Base-by-base conservation (phyloP, 106 monocot genomes). In the Apostasia shenzhenica region DNA sequence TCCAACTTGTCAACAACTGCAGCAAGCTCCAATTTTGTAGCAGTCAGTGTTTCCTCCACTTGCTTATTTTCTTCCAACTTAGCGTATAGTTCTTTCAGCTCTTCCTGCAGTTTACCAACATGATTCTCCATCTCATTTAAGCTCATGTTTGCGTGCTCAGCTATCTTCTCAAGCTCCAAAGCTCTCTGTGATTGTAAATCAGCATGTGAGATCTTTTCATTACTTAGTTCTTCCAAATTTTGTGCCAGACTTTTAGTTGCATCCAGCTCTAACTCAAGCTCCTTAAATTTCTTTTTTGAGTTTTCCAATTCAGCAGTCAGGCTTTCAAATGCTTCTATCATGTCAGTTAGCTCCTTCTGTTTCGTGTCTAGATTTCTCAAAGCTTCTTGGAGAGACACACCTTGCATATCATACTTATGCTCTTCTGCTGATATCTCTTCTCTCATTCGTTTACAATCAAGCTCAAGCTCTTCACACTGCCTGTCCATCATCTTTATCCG, bases 41-140 rank as follows among this genome's bases (percentile, higher is more conserved):
- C 70, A 67, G 4, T 60, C 48, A 89, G 73, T 63, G 73, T 57
- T 80, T 85, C 89, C 51, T 89, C 85, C 49, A 85, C 66, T 67
- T 73, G 68, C n/a, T 76, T 57, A 42, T 76, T 66, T 67, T 86
- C 80, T 10, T 77, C 57, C 67, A 76, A 61, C 55, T 72, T 82
- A 61, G 57, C 52, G 43, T 74, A 63, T 2, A 84, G 73, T 12
- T 41, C 84, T 68, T 76, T 73, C 54, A 84, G 55, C 72, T 84
- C 81, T 75, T 78, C 75, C 63, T 83, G 82, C 67, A 83, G 51
- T 59, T 70, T 73, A 59, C 69, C 59, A 8, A 86, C 70, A 57
- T 85, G 79, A 68, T 70, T 65, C 69, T 89, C 85, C 70, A 75
- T 77, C 49, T 82, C 82, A 49, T 75, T 82, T 67, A 74, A 76